Conservation (phyloP, 2,329 filamentous ascomycete species). For the Lizonia empirigonia region DNA sequence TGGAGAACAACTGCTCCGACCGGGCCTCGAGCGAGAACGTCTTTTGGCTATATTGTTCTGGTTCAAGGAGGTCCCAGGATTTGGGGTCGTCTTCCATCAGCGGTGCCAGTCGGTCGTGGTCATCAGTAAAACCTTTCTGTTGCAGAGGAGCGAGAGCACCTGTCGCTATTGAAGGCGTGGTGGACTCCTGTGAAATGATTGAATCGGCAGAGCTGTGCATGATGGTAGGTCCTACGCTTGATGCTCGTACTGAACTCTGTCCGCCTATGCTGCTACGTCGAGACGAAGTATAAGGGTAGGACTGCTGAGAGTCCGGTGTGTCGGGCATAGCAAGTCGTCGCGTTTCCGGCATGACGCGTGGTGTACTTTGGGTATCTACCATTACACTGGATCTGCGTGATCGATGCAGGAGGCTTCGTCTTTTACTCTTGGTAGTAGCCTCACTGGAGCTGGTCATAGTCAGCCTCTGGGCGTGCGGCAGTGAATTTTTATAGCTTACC, state of each 20-base stretch:
- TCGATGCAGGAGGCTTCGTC: slow-evolving; percentile 15
- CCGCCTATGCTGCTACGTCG: slow-evolving; percentile 17
- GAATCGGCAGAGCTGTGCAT: slow-evolving; percentile 46
- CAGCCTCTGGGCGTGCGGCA: slow-evolving; percentile 11
- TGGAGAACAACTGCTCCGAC: slow-evolving; percentile 69
- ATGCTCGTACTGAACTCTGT: slow-evolving; percentile 15
- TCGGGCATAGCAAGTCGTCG: slow-evolving; percentile 19
- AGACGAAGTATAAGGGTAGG: slow-evolving; percentile 22
- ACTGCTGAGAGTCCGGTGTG: slow-evolving; percentile 24
- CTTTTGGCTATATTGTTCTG: slow-evolving; percentile 32
- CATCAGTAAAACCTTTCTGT: slow-evolving; percentile 49
- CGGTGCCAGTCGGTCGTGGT: slow-evolving; percentile 53
- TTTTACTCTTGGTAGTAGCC: slow-evolving; percentile 28
- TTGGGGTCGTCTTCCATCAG: slow-evolving; percentile 59
- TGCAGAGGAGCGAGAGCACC: slow-evolving; percentile 52
- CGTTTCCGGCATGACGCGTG: slow-evolving; percentile 13
- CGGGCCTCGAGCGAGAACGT: slow-evolving; percentile 66
- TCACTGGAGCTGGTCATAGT: slow-evolving; percentile 30
- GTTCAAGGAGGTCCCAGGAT: slow-evolving; percentile 60
- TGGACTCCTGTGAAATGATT: slow-evolving; percentile 43
- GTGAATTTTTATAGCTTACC: slow-evolving; percentile 26
- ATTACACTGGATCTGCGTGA: slow-evolving; percentile 17
- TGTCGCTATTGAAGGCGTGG: slow-evolving; percentile 39
- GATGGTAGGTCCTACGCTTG: slow-evolving; percentile 29
- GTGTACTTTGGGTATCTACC: slow-evolving; percentile 13